Conservation (phyloP, 306 rosid species). For the Cyclanthera cordifolia region DNA sequence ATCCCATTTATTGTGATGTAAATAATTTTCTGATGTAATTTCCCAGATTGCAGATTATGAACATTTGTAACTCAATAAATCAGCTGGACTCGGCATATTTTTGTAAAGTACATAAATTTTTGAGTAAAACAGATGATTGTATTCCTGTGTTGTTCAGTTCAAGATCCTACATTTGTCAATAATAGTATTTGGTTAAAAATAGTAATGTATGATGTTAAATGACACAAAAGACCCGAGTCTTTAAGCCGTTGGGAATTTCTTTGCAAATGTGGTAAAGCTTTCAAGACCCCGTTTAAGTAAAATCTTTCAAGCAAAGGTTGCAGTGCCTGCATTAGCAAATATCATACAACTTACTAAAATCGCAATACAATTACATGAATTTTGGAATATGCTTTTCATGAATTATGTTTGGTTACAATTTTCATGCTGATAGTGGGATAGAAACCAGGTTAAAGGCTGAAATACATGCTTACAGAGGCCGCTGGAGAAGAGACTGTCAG, state of each 20-base stretch:
- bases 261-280: conserved; percentile 50
- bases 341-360: background rate
- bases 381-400: background rate
- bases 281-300: conserved; percentile 67
- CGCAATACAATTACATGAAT: background rate
- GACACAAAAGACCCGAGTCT: background rate
- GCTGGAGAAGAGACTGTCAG: conserved; percentile 88
- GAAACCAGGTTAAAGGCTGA: background rate
- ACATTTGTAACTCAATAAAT: background rate
- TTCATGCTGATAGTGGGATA: background rate
- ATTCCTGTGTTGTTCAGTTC: background rate
- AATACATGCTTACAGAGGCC: conserved; percentile 69
- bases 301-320: conserved; percentile 69
- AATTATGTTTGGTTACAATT: background rate
- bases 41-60: background rate
- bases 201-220: background rate
- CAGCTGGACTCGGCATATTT: conserved; percentile 2
- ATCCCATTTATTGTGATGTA: conserved; percentile 4
- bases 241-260: conserved; percentile 34
- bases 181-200: background rate
- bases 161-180: background rate
- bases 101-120: background rate
- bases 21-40: background rate
- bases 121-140: background rate
- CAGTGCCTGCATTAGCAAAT: conserved; percentile 50